Evolutionary conservation across 2,329 filamentous ascomycete species (phyloP).

Genomic region (Fusarium mangiferae): DNA sequence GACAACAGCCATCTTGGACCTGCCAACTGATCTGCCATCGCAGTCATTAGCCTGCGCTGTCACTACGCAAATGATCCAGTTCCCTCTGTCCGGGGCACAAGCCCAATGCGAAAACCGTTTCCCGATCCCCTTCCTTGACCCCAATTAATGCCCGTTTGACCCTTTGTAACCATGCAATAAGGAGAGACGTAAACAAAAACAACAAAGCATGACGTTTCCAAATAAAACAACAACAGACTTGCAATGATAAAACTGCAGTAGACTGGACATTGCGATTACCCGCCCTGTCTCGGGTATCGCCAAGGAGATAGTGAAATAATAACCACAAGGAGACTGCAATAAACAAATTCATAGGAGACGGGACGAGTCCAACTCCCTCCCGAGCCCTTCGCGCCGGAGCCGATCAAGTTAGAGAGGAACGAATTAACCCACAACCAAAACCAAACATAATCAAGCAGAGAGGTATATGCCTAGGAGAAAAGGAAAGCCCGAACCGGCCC

Average conservation of each 20-base stretch:
- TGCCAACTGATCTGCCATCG: slow-evolving; percentile 58
- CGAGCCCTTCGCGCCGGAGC: slow-evolving; percentile 41
- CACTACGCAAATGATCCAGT: slow-evolving; percentile 46
- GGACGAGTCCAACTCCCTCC: slow-evolving; percentile 45
- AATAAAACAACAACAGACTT: slow-evolving; percentile 26
- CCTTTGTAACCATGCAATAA: slow-evolving; percentile 40
- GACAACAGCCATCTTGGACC: slow-evolving; percentile 60
- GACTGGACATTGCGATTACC: slow-evolving; percentile 44
- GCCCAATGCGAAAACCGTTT: slow-evolving; percentile 44
- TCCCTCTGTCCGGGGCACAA: slow-evolving; percentile 42
- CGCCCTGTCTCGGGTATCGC: slow-evolving; percentile 52
- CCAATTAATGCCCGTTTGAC: slow-evolving; percentile 44
- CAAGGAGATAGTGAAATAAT: slow-evolving; percentile 45
- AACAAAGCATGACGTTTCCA: slow-evolving; percentile 27
- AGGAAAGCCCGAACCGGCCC: slow-evolving; percentile 39
- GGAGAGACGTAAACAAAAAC: slow-evolving; percentile 13
- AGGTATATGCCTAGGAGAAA: slow-evolving; percentile 49
- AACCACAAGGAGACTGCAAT: slow-evolving; percentile 41
- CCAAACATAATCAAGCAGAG: slow-evolving; percentile 45
- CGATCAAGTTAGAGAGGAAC: slow-evolving; percentile 41
- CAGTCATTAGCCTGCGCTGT: slow-evolving; percentile 58
- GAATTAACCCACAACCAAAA: slow-evolving; percentile 39
- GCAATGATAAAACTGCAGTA: slow-evolving; percentile 24
- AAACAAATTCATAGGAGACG: slow-evolving; percentile 38
- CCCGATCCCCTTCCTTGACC: slow-evolving; percentile 43